Conservation (phyloP, 2,329 filamentous ascomycete species). For the Harringtonia aguacate region DNA sequence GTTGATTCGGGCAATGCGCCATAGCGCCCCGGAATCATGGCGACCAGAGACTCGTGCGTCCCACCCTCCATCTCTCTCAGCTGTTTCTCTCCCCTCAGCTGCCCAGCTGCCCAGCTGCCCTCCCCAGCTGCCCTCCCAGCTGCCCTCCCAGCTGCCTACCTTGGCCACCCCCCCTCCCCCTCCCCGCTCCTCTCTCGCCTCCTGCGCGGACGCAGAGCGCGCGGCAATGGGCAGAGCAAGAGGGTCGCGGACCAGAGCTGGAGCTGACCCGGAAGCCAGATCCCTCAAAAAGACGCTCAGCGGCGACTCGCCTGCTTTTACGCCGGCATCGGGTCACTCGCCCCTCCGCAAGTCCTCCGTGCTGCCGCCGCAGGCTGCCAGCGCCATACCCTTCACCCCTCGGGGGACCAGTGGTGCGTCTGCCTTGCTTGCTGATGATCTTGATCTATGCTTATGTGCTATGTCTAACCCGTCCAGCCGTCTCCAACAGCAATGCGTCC, state of each 20-base stretch:
- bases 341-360: slow-evolving; percentile 50
- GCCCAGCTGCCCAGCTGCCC: too few relatives aligned
- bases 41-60: slow-evolving; percentile 6
- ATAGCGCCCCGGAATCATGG: slow-evolving; percentile 5
- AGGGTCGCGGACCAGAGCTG: neutral
- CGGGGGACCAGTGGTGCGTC: slow-evolving; percentile 39
- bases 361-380: slow-evolving; percentile 85
- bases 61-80: neutral
- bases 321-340: slow-evolving; percentile 44
- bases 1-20: neutral
- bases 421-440: neutral
- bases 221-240: too few relatives aligned
- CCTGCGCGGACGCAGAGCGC: too few relatives aligned
- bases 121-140: too few relatives aligned
- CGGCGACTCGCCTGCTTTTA: slow-evolving; percentile 94
- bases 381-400: slow-evolving; percentile 75
- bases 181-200: too few relatives aligned
- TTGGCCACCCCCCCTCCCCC: too few relatives aligned
- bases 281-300: slow-evolving; percentile 68
- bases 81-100: too few relatives aligned
- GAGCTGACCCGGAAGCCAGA: neutral
- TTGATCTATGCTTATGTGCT: too few relatives aligned
- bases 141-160: too few relatives aligned
- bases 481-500: slow-evolving; percentile 9
- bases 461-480: slow-evolving; percentile 1